Evolutionary conservation across 768 basidiomycete species (phyloP), one percentile per base, ranked within the genome.

Genomic region (Russula virescens): DNA sequence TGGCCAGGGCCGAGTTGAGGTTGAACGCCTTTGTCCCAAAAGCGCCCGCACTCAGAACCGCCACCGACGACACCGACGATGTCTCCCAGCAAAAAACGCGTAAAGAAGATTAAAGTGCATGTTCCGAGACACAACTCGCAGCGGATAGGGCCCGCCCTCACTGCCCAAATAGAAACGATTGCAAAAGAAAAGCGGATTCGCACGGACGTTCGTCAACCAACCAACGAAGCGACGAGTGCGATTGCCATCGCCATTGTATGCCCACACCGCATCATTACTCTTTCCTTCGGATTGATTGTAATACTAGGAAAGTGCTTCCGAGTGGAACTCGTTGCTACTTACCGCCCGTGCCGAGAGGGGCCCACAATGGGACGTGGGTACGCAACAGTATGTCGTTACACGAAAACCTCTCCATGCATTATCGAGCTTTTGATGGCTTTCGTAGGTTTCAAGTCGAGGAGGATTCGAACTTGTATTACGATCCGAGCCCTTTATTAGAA

Each of bases 321-420:
- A 91, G 66, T 92, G 91, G 91, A 93, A 93, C 68, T 91, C 90
- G 0, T 68, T 91, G 57, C 77, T 93, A 50, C 81, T 84, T 63
- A 87, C 85, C 28, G 91, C 91, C 3, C 82, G 91, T 42, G 91
- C 90, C 9, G 84, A 88, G 62, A 79, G 91, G 63, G 91, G 91
- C 0, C 91, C 91, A 4, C 90, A 91, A 69, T 93, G 90, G 90
- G 91, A 93, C 71, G 78, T 91, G 43, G 88, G 88, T 19, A 91
- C 91, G 16, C 90, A 93, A 71, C 86, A 88, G 91, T 92, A 68
- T 68, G 88, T 80, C 52, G 26, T 28, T 6, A 5, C 23, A 5
- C 19, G 23, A 23, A 26, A 34, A 4, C 13, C 14, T 35, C 18
- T 13, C 38, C 31, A 7, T 47, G 14, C 23, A 18, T 18, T 18